A percentile compares a stretch with the other conserved stretches of the same genome.
These are phyloP conservation scores for Phytophthora crassamura DNA, from an alignment of 352 stramenopile species.

Conservation along the genomic window DNA sequence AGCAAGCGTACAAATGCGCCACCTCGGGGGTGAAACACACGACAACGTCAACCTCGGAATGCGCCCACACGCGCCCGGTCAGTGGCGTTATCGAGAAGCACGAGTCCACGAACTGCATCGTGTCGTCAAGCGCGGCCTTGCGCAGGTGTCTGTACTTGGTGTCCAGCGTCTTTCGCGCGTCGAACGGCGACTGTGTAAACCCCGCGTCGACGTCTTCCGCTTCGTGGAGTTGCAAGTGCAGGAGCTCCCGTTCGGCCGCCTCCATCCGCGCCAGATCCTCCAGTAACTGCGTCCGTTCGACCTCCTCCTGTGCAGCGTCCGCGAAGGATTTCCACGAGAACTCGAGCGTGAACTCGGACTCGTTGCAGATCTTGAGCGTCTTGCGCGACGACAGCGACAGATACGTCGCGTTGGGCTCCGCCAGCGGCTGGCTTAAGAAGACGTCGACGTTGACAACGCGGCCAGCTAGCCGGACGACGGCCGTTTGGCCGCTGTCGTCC, in stretches of 20 bases:
- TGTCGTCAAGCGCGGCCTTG: slow-evolving; percentile 90
- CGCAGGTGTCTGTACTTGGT: slow-evolving; percentile 93
- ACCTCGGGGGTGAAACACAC: slow-evolving; percentile 90
- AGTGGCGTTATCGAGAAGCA: slow-evolving; percentile 92
- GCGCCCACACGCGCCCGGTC: slow-evolving; percentile 91
- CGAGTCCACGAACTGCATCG: slow-evolving; percentile 95
- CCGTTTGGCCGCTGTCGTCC: slow-evolving; percentile 81
- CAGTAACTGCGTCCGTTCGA: slow-evolving; percentile 83
- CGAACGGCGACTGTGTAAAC: slow-evolving; percentile 59
- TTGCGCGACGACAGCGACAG: slow-evolving; percentile 92
- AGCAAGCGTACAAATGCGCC: slow-evolving; percentile 83
- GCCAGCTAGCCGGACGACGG: slow-evolving; percentile 76
- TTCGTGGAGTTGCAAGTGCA: slow-evolving; percentile 60
- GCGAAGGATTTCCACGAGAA: slow-evolving; percentile 95
- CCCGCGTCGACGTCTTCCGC: slow-evolving; percentile 20
- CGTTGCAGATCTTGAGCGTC: slow-evolving; percentile 94
- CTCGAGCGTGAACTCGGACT: slow-evolving; percentile 90
- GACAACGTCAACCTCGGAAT: slow-evolving; percentile 92
- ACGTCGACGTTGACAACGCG: slow-evolving; percentile 91
- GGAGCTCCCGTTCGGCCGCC: slow-evolving; percentile 62
- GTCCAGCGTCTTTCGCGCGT: slow-evolving; percentile 71
- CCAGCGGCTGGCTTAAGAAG: slow-evolving; percentile 85
- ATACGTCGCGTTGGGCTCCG: slow-evolving; percentile 91
- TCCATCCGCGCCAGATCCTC: slow-evolving; percentile 89
- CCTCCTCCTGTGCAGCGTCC: slow-evolving; percentile 72